These are phyloP conservation scores for Vachellia collinsii DNA, from an alignment of 306 rosid genomes.

Conservation along the genomic window DNA sequence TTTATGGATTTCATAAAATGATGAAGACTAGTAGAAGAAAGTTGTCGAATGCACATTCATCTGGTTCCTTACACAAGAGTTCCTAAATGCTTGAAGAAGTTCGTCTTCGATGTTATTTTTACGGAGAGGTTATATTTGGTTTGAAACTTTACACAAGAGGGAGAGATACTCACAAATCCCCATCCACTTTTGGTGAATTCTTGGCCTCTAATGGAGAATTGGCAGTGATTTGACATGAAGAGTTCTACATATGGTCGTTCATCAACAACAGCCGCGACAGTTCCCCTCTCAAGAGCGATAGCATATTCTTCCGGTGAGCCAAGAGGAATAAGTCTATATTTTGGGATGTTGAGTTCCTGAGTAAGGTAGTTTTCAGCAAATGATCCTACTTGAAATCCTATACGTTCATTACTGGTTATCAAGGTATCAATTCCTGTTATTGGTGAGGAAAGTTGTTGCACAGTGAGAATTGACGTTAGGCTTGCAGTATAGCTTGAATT, in stretches of 20 bases:
- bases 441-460: constrained; percentile 1
- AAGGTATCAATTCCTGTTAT: not conserved
- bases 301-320: constrained; percentile 2
- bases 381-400: constrained; percentile 4
- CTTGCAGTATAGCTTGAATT: constrained; percentile 10
- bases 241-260: constrained; percentile 6
- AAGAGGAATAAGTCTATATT: not conserved
- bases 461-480: constrained; percentile 4
- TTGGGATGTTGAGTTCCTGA: constrained; percentile 4
- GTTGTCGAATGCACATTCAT: not conserved
- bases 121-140: not conserved
- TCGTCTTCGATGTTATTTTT: not conserved
- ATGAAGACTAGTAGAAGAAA: not conserved
- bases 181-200: constrained; percentile 12
- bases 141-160: not conserved
- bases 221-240: constrained; percentile 2
- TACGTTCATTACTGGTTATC: not conserved
- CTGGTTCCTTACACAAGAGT: not conserved
- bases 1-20: not conserved
- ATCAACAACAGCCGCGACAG: not conserved
- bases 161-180: constrained; percentile 6
- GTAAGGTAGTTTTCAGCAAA: not conserved
- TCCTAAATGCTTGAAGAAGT: not conserved
- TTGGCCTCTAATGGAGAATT: constrained; percentile 5
- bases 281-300: not conserved